A percentile compares a stretch with the other conserved stretches of the same genome.
phyloP scores from a whole-genome alignment of 2,329 filamentous ascomycete species.

The Lachnellula occidentalis region DNA sequence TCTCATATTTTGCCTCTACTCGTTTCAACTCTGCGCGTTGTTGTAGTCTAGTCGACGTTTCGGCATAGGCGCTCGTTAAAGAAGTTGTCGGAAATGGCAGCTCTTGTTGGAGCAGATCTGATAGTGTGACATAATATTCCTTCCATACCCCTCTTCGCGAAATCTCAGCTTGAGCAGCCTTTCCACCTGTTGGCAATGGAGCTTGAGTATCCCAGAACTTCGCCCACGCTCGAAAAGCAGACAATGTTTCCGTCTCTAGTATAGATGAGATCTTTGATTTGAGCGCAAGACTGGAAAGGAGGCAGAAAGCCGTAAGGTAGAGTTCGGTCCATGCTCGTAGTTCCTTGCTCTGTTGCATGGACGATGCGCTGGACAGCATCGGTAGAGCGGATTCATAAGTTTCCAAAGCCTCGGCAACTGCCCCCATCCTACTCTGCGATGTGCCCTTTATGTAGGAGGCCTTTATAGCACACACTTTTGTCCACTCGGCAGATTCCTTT shows the following conservation, averaged over 20 bases:
- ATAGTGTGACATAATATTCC: slow-evolving; percentile 77
- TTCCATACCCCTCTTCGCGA: slow-evolving; percentile 70
- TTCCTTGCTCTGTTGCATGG: slow-evolving; percentile 54
- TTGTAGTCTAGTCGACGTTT: slow-evolving; percentile 53
- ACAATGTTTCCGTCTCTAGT: slow-evolving; percentile 47
- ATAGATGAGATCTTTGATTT: slow-evolving; percentile 46
- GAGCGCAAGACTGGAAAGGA: slow-evolving; percentile 58
- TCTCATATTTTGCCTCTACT: slow-evolving; percentile 75
- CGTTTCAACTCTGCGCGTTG: slow-evolving; percentile 72
- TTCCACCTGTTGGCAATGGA: slow-evolving; percentile 45
- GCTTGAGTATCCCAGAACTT: slow-evolving; percentile 55
- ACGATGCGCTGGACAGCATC: slow-evolving; percentile 51
- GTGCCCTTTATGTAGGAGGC: slow-evolving; percentile 71
- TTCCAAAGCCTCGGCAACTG: slow-evolving; percentile 54
- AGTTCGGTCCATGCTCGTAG: slow-evolving; percentile 74
- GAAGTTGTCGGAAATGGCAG: slow-evolving; percentile 51
- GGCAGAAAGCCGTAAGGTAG: slow-evolving; percentile 68
- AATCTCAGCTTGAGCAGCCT: slow-evolving; percentile 53
- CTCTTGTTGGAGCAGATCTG: slow-evolving; percentile 64
- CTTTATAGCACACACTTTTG: slow-evolving; percentile 75
- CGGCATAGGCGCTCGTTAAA: slow-evolving; percentile 36
- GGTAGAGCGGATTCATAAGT: slow-evolving; percentile 63
- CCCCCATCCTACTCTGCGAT: slow-evolving; percentile 45
- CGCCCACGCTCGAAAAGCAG: slow-evolving; percentile 61
- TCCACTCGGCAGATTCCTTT: slow-evolving; percentile 62